Base-by-base conservation (phyloP, 441 rosid species). In the Syzygium syzygioides region DNA sequence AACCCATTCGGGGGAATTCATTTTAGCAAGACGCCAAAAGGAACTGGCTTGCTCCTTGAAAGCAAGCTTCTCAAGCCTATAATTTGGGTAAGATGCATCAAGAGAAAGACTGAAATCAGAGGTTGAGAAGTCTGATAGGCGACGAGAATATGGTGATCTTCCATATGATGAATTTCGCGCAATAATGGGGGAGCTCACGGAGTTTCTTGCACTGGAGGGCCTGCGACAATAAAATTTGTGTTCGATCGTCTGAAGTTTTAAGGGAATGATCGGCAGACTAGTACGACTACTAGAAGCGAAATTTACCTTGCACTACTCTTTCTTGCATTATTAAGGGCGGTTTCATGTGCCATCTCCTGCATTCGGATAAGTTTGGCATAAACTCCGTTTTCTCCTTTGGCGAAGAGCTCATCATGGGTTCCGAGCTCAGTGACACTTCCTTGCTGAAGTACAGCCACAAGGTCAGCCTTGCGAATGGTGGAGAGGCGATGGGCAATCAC, bases 1-100 rank as follows among this genome's bases (percentile, higher is more conserved):
- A 89, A 93, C 93, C 99, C 99, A 98, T 90, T 98, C 99, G 1
- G 99, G 99, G 55, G 99, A 94, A 91, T 98, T 97, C 99, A 98
- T 98, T 91, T 97, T 98, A 13, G 96, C 99, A 37, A 98, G 96
- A 79, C 99, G 98, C 97, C 94, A 95, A 90, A 97, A 96, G 23
- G 99, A 96, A 88, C 97, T 93, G 15, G 99, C 98, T 91, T 98
- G 99, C 90, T 96, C 99, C 93, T 98, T 96, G 91, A 96, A 96
- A 52, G 98, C 93, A 25, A 98, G 96, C 91, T 97, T 98, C 89
- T 98, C 99, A 41, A 93, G 94, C 32, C 98, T 92, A 90, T 98
- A 96, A 91, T 88, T 97, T 5, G 99, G 95, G 92, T 95, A 92
- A 7, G 94, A 86, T 68, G 93, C 97, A 87, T 98, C 99, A 45